Evolutionary conservation across 352 stramenopile species (phyloP), one percentile per base, ranked within the genome.

Genomic region (Globisporangium middletonii): DNA sequence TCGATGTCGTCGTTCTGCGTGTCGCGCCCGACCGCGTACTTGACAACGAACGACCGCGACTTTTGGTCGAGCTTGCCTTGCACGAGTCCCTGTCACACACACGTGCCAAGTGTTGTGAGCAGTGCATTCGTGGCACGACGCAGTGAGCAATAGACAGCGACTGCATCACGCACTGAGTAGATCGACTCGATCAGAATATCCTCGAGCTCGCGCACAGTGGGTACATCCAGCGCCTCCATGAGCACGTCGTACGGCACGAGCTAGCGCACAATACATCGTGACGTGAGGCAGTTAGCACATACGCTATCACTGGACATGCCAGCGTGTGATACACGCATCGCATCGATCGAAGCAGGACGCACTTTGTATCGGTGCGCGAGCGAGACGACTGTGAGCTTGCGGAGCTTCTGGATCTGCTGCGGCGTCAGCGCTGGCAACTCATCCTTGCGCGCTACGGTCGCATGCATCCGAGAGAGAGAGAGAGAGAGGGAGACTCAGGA

Each of bases 131-230:
- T 16, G 16, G n/a, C 30, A 18, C 11, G 11, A 8, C 30, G 9
- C 33, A 23, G 2, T 16, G 35, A 33, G 7, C 16, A 55, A 44
- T 18, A n/a, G 8, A 12, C 26, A 33, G 5, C 23, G 23, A 23
- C 3, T 9, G 33, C 33, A 9, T n/a, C 55, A 45, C 48, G 12
- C 75, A 95, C 90, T 13, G 86, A 92, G 70, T 97, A 97, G 44
- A 97, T 97, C 26, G 86, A 90, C 44, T 97, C 89, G 53, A 97
- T 97, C 27, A 97, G 76, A 37, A 97, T 79, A 65, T 97, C 91
- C 74, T 97, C 91, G 19, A 97, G 77, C 37, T 96, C 85, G 38
- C 90, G 84, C 19, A 96, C 75, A 19, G 79, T 86, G 23, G 73
- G 55, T 27, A 97, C 76, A 50, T 79, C 83, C 37, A 97, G 66